phyloP scores from a whole-genome alignment of 164 flowering plant genomes.

The Umbellularia californica region DNA sequence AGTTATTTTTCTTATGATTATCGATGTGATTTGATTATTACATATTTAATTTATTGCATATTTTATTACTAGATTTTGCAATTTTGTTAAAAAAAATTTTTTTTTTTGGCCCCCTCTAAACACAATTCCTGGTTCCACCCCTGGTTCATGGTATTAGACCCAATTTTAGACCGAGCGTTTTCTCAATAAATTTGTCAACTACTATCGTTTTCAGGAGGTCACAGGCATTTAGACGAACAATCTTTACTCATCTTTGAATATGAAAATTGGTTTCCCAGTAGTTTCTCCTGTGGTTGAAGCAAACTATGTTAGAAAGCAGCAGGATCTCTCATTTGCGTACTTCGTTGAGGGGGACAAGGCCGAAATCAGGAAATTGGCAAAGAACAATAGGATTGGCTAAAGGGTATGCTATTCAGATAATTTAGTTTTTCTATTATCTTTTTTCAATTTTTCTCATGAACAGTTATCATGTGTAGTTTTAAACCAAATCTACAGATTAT shows the following conservation, averaged over 20 bases:
- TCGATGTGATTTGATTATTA: too few relatives aligned
- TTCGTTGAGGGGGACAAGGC: slow-evolving; percentile 91
- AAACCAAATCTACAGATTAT: slow-evolving; percentile 47
- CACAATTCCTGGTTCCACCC: too few relatives aligned
- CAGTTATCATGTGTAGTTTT: background rate
- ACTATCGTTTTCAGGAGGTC: slow-evolving; percentile 61
- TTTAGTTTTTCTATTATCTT: background rate
- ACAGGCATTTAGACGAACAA: slow-evolving; percentile 93
- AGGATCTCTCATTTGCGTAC: slow-evolving; percentile 94
- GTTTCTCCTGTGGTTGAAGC: slow-evolving; percentile 96
- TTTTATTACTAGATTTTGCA: slow-evolving; percentile 15
- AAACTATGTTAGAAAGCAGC: slow-evolving; percentile 87
- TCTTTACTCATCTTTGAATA: slow-evolving; percentile 84
- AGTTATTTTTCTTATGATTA: too few relatives aligned
- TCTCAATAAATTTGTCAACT: background rate
- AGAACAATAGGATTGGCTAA: slow-evolving; percentile 95
- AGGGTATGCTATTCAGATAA: slow-evolving; percentile 46
- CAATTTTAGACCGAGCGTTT: background rate
- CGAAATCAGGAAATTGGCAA: slow-evolving; percentile 80
- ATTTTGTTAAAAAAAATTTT: too few relatives aligned
- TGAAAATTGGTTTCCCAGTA: slow-evolving; percentile 97
- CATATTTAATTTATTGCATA: too few relatives aligned
- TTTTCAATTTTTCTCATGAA: background rate
- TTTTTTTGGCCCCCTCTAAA: too few relatives aligned
- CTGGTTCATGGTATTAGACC: background rate